Evolutionary conservation across 1,284 basidiomycete species (phyloP), one percentile per base, ranked within the genome.

Genomic region (Pyrrhoderma lamaoense): DNA sequence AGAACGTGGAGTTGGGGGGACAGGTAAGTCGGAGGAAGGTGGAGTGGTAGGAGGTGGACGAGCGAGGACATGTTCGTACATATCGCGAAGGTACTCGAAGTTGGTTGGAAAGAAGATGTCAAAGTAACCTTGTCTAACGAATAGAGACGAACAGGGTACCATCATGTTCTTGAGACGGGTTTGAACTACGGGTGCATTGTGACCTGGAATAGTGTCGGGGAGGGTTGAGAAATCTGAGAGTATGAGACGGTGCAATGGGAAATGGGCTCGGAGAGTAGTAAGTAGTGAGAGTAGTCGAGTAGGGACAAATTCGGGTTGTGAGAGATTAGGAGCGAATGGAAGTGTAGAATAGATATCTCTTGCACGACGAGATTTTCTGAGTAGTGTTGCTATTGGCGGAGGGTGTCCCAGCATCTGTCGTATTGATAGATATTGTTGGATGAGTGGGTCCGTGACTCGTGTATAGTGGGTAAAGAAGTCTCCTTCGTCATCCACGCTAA

Each of bases 71-170:
- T 83, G 75, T 62, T 91, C 85, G 67, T 96, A 96, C 77, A 93
- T 86, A 64, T 93, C 89, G 45, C 86, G 74, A 22, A 99, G 74
- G 18, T 79, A 77, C 47, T 82, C 79, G 60, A 99, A 99, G 64
- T 94, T 73, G 5, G 95, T 99, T 1, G 96, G 96, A 73, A 99
- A 99, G 74, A 99, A 93, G 58, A 99, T 99, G 69, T 99, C 96
- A 67, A 99, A 99, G 70, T 84, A 95, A 9, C 96, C 96, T 63
- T 91, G 96, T 58, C 87, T 84, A 52, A 99, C 96, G 59, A 95
- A 79, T 56, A 97, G 80, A 14, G 91, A 98, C 54, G 85, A 76
- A 60, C 91, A 93, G 2, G 96, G 88, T 3, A 97, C 84, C 67
- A 92, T 95, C 45, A 77, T 77, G 53, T 86, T 87, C 34, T 79